A percentile compares a stretch with the other conserved stretches of the same genome.
Evolutionary conservation across 2,329 filamentous ascomycete genomes (phyloP).

Genomic region (Didymella segeticola): DNA sequence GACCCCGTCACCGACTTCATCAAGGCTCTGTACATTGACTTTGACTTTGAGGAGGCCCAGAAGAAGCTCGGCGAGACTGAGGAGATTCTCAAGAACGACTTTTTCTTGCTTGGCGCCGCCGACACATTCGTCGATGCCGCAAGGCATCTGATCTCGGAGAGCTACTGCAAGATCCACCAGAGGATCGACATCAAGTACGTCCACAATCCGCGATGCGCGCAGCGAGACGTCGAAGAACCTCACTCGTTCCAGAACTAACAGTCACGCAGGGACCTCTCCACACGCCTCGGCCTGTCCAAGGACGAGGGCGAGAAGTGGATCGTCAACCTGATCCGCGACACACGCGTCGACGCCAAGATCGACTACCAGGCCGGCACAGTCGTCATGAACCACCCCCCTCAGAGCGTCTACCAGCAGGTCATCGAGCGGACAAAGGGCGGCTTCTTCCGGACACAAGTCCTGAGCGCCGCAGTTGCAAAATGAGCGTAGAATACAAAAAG

Average conservation of each 20-base stretch:
- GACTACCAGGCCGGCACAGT: constrained; percentile 99
- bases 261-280: constrained; percentile 76
- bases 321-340: constrained; percentile 98
- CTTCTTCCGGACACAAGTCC: constrained; percentile 97
- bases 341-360: constrained; percentile 96
- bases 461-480: constrained; percentile 66
- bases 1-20: constrained; percentile 97
- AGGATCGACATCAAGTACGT: constrained; percentile 91
- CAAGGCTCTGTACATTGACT: constrained; percentile 93
- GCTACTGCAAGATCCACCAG: constrained; percentile 99
- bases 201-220: too few species aligned
- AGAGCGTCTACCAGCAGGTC: constrained; percentile 98
- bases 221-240: not conserved
- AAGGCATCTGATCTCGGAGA: constrained; percentile 95
- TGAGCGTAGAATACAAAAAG: constrained; percentile 34
- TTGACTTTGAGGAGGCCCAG: constrained; percentile 97
- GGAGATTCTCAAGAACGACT: constrained; percentile 89
- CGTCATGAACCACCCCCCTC: constrained; percentile 98
- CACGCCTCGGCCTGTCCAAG: constrained; percentile 86
- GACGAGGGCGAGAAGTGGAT: constrained; percentile 99
- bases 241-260: constrained; percentile 17
- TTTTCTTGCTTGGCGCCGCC: constrained; percentile 86
- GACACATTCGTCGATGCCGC: constrained; percentile 94
- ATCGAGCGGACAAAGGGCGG: constrained; percentile 99
- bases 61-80: constrained; percentile 86